Percentiles rank a stretch among this genome's conserved stretches.
Evolutionary conservation across 2,329 filamentous ascomycete genomes (phyloP).

Genomic region (Apiospora malaysiana): DNA sequence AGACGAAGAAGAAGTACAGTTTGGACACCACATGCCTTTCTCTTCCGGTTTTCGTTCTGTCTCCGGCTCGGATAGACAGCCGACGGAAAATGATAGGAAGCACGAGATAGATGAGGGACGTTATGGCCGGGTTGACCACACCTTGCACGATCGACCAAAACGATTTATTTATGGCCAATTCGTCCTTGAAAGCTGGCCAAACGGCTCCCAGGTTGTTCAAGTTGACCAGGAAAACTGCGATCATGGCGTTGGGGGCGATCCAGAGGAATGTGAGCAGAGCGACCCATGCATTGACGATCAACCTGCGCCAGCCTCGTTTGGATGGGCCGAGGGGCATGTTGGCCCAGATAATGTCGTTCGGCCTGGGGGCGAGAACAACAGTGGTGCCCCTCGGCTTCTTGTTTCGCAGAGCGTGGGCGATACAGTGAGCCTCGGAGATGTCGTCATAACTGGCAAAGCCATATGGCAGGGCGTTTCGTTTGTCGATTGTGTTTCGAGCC

Average conservation of each 20-base stretch:
- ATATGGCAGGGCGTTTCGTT: conserved; percentile 85
- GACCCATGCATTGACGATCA: conserved; percentile 87
- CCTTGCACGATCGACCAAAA: conserved; percentile 91
- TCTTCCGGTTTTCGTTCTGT: conserved; percentile 88
- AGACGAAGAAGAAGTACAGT: conserved; percentile 93
- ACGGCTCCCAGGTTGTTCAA: conserved; percentile 79
- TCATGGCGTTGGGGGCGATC: conserved; percentile 91
- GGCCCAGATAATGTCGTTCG: conserved; percentile 94
- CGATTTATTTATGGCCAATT: conserved; percentile 65
- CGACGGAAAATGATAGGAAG: conserved; percentile 91
- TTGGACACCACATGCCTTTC: conserved; percentile 91
- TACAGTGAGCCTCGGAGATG: conserved; percentile 85
- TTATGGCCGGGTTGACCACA: conserved; percentile 86
- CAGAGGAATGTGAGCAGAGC: conserved; percentile 80
- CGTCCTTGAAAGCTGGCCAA: conserved; percentile 75
- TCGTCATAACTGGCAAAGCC: conserved; percentile 94
- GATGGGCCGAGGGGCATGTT: conserved; percentile 78
- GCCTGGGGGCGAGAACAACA: conserved; percentile 80
- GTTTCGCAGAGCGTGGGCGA: conserved; percentile 76
- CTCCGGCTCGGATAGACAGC: conserved; percentile 81
- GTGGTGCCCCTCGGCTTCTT: conserved; percentile 79
- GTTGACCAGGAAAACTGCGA: conserved; percentile 91
- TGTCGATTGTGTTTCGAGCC: conserved; percentile 81
- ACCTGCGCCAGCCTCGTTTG: conserved; percentile 72
- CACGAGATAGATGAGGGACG: conserved; percentile 84